A percentile compares a stretch with the other conserved stretches of the same genome.
phyloP scores from a whole-genome alignment of 768 basidiomycete species.

The Boletus sp. region DNA sequence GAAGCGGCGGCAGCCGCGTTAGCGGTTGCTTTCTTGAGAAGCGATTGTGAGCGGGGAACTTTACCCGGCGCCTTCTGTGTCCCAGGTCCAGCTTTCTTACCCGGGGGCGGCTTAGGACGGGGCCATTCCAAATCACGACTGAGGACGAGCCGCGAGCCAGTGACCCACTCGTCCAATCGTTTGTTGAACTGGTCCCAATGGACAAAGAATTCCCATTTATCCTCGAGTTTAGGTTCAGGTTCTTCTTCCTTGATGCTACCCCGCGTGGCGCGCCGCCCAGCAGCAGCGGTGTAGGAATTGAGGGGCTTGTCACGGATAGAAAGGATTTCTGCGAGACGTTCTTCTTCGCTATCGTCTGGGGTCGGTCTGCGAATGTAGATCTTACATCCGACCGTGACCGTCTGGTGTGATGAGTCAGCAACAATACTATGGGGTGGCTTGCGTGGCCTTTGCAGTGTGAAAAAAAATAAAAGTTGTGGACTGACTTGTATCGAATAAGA shows the following conservation, averaged over 20 bases:
- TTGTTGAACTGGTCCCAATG: constrained; percentile 99
- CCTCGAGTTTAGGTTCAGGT: constrained; percentile 59
- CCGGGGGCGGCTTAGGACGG: constrained; percentile 69
- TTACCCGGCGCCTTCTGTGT: constrained; percentile 60
- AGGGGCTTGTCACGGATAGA: constrained; percentile 88
- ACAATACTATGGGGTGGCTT: neutral
- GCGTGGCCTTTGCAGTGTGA: constrained; percentile 25
- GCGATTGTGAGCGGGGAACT: constrained; percentile 53
- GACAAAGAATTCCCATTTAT: constrained; percentile 92
- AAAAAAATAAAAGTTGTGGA: constrained; percentile 17
- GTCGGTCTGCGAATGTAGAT: constrained; percentile 85
- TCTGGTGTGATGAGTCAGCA: constrained; percentile 52
- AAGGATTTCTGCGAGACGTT: constrained; percentile 93
- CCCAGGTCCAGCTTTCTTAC: constrained; percentile 50
- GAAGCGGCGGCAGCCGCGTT: constrained; percentile 69
- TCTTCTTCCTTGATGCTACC: constrained; percentile 43
- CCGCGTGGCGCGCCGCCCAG: constrained; percentile 40
- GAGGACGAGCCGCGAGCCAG: constrained; percentile 82
- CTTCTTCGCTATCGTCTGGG: constrained; percentile 73
- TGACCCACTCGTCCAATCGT: constrained; percentile 96
- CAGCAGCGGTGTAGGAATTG: constrained; percentile 44
- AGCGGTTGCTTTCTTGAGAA: constrained; percentile 68
- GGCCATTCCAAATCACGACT: constrained; percentile 93
- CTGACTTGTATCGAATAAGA: constrained; percentile 75
- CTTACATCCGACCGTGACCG: constrained; percentile 91